Base-by-base conservation (phyloP, 148 eudicot species). In the Vaccinium myrtillus region DNA sequence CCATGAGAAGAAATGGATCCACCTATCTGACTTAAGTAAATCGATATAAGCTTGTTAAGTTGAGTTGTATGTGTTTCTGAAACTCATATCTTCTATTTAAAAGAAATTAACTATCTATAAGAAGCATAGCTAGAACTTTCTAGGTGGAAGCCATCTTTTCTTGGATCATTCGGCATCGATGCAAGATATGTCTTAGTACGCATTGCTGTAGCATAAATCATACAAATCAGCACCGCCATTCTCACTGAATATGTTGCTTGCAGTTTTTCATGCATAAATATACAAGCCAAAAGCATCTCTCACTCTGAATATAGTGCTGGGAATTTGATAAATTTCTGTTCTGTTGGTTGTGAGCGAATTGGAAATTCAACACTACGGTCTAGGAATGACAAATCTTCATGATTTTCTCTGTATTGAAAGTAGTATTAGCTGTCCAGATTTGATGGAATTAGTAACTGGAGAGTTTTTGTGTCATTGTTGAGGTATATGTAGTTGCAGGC, bases 371-470 rank as follows among this genome's bases (percentile, higher is more conserved):
- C 78, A 18, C 69, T 61, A n/a, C 0, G 27, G 7, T 2, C 56
- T 12, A 48, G 2, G 14, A 19, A 11, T 75, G n/a, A 21, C 54
- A 30, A n/a, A 75, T 46, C 27, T 46, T 46, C 11, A 19, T 75
- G 49, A 75, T 46, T 8, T 39, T 39, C 77, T 48, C 43, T 48
- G 23, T 46, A 75, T 75, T 75, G 6, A 46, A 75, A 49, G 19
- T 48, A 16, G 36, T 49, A 16, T 5, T 5, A 16, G 77, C 19
- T 39, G 18, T 48, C 55, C 23, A 43, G 32, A 10, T n/a, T 48
- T 30, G 30, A 75, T 49, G 79, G 79, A 75, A 75, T 75, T 75
- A 75, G 53, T 76, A n/a, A 76, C 56, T 23, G 56, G 56, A 76
- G 16, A 76, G 49, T 39, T 39, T 39, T 74, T 76, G 16, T 48